Percentiles rank a stretch among this genome's conserved stretches.
Evolutionary conservation across 2,329 filamentous ascomycete species (phyloP).

Genomic region (Monosporascus ibericus): DNA sequence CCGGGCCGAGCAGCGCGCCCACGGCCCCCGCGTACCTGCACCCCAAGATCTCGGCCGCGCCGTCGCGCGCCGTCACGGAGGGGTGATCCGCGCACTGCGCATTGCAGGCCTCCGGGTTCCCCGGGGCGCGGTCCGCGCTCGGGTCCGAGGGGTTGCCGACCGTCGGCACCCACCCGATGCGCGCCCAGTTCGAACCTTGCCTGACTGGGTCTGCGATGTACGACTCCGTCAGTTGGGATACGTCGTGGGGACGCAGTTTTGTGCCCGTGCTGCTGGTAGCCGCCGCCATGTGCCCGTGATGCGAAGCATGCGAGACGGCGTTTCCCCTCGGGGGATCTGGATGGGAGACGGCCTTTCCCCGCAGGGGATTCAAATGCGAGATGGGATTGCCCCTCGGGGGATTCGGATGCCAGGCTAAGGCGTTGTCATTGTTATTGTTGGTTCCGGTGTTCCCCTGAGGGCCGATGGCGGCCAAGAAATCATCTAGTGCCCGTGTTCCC

Average conservation of each 20-base stretch:
- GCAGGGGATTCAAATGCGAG: too few relatives aligned
- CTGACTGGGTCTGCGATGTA: conserved; percentile 3
- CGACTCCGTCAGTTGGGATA: not conserved
- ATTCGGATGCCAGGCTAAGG: too few relatives aligned
- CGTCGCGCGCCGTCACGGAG: conserved; percentile 2
- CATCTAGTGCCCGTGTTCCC: too few relatives aligned
- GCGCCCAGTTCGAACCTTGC: conserved; percentile 4
- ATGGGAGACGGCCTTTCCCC: too few relatives aligned
- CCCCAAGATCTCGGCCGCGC: conserved; percentile 17
- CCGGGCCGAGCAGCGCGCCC: conserved; percentile 10
- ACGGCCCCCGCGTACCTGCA: conserved; percentile 18
- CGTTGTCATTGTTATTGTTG: too few relatives aligned
- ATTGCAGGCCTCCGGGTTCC: not conserved
- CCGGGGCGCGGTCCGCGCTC: not conserved
- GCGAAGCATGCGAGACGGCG: too few relatives aligned
- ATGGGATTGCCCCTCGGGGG: too few relatives aligned
- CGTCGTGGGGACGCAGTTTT: conserved; percentile 15
- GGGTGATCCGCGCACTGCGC: not conserved
- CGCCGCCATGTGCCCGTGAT: not conserved
- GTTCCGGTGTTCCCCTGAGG: too few relatives aligned
- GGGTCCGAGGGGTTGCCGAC: conserved; percentile 2
- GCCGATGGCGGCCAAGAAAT: too few relatives aligned
- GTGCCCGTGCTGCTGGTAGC: not conserved
- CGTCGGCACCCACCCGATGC: conserved; percentile 11
- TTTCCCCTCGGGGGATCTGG: too few relatives aligned